A percentile compares a stretch with the other conserved stretches of the same genome.
Conservation (phyloP, 2,329 filamentous ascomycete species). For the Coleophoma cylindrospora region DNA sequence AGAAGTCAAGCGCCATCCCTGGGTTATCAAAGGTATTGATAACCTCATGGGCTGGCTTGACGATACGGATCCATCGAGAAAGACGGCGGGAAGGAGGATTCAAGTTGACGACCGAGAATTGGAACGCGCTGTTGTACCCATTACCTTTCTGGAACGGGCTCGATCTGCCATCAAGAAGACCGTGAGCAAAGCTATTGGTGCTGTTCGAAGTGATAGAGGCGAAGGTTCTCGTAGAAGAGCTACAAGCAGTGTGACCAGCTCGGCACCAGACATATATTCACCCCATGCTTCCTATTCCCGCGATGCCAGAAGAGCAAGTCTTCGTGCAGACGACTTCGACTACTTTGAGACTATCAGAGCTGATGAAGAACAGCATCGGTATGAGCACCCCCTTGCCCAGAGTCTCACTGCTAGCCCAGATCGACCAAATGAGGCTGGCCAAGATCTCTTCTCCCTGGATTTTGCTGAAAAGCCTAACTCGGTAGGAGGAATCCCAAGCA, state of each 20-base stretch:
- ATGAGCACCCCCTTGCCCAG: constrained; percentile 70
- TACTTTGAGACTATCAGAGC: constrained; percentile 44
- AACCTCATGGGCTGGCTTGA: constrained; percentile 83
- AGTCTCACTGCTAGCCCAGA: constrained; percentile 69
- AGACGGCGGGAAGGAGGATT: constrained; percentile 77
- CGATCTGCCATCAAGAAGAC: constrained; percentile 71
- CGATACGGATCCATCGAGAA: constrained; percentile 79
- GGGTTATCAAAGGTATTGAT: constrained; percentile 76
- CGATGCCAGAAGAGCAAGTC: constrained; percentile 45
- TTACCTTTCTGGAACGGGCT: constrained; percentile 81
- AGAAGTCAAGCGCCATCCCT: constrained; percentile 91
- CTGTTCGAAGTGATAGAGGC: constrained; percentile 41
- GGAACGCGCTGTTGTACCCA: constrained; percentile 81
- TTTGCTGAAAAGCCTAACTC: constrained; percentile 34
- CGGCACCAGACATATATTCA: constrained; percentile 51
- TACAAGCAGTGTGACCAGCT: constrained; percentile 60
- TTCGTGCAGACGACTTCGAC: constrained; percentile 48
- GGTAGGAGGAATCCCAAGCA: constrained; percentile 30
- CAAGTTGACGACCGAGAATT: constrained; percentile 90
- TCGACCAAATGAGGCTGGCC: constrained; percentile 28
- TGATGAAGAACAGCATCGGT: constrained; percentile 20
- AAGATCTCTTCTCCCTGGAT: constrained; percentile 21
- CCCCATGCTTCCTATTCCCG: constrained; percentile 30
- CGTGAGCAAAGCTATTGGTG: constrained; percentile 53
- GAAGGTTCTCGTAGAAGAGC: constrained; percentile 53